A percentile compares a stretch with the other conserved stretches of the same genome.
Evolutionary conservation across 2,329 filamentous ascomycete species (phyloP).

Genomic region (Diplodia sapinea): DNA sequence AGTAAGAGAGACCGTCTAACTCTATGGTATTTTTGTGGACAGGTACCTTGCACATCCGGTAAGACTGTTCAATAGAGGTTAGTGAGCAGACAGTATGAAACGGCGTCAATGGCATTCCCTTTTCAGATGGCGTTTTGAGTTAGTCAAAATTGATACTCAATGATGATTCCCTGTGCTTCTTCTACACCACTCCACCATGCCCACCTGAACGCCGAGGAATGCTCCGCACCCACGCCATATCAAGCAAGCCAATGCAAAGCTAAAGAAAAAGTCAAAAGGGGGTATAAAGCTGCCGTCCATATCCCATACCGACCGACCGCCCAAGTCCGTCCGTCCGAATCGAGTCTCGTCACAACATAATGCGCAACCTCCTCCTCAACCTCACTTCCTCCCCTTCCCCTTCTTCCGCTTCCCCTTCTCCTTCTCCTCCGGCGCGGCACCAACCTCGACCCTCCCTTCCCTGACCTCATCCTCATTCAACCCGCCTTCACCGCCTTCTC

Average conservation of each 20-base stretch:
- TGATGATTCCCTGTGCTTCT: no score
- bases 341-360: not conserved
- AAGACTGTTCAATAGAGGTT: no score
- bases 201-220: no score
- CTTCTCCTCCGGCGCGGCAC: slow-evolving; percentile 34
- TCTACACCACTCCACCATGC: no score
- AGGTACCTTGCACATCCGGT: no score
- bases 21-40: no score
- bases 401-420: slow-evolving; percentile 43
- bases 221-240: not conserved
- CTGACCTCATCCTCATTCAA: slow-evolving; percentile 54
- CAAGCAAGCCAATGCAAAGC: not conserved
- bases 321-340: not conserved
- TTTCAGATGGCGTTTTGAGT: no score
- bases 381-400: slow-evolving; percentile 31
- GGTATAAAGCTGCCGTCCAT: not conserved
- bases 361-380: not conserved
- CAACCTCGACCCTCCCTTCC: slow-evolving; percentile 42
- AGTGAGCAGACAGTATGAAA: no score
- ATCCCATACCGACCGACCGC: not conserved
- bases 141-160: no score
- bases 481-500: slow-evolving; percentile 73
- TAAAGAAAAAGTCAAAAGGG: not conserved
- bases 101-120: no score
- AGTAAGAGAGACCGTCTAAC: no score